Percentiles rank a stretch among this genome's conserved stretches.
Evolutionary conservation across 306 rosid genomes (phyloP).

Genomic region (Vigna angularis): DNA sequence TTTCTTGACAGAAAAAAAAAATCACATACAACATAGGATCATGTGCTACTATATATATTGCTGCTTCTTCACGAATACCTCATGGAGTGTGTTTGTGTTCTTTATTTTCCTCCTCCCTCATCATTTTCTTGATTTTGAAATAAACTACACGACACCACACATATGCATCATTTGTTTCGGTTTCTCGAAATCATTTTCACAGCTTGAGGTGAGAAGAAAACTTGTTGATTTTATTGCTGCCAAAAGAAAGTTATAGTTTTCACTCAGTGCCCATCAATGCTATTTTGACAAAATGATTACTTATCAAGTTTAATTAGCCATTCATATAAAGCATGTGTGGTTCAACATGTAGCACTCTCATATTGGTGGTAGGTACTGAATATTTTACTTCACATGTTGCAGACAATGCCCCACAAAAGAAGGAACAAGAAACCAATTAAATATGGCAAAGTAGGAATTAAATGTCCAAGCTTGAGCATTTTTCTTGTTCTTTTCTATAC

Average conservation of each 20-base stretch:
- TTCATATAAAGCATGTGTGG: constrained; percentile 4
- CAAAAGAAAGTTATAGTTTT: not conserved
- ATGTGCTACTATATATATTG: not conserved
- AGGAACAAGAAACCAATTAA: constrained; percentile 33
- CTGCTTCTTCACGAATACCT: constrained; percentile 1
- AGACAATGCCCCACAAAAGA: constrained; percentile 35
- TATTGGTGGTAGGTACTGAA: constrained; percentile 56
- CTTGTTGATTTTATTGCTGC: not conserved
- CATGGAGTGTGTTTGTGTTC: not conserved
- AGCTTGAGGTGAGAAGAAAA: constrained; percentile 6
- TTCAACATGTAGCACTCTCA: constrained; percentile 45
- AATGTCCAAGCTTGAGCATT: constrained; percentile 6
- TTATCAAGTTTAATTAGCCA: constrained; percentile 9
- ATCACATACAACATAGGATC: not conserved
- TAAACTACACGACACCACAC: not conserved
- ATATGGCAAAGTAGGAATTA: not conserved
- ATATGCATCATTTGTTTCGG: not conserved
- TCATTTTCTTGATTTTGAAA: not conserved
- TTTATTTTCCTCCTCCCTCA: no score
- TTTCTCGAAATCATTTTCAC: constrained; percentile 12
- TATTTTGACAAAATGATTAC: constrained; percentile 27
- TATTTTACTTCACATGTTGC: constrained; percentile 43
- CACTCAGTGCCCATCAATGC: constrained; percentile 24
- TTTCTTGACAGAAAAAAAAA: not conserved
- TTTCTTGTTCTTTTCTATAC: constrained; percentile 8